A percentile compares a stretch with the other conserved stretches of the same genome.
Evolutionary conservation across 1,284 basidiomycete species (phyloP).

Genomic region (Cutaneotrichosporon sp.): DNA sequence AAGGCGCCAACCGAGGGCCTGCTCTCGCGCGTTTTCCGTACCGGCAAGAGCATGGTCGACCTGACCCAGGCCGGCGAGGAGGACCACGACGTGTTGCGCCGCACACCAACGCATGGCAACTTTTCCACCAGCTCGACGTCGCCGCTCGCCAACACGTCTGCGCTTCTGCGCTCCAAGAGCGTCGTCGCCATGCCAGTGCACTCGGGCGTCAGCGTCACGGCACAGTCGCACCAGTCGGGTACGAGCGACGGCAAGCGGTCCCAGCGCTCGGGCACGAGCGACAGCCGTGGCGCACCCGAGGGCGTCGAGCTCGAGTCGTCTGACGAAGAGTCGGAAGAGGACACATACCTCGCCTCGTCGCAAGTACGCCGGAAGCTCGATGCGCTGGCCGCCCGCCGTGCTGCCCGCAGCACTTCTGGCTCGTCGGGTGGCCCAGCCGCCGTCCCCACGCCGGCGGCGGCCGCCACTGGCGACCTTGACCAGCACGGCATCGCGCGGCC

Average conservation of each 20-base stretch:
- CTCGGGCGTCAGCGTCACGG: slow-evolving; percentile 39
- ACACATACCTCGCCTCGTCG: slow-evolving; percentile 35
- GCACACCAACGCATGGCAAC: slow-evolving; percentile 32
- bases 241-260: slow-evolving; percentile 4
- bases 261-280: background rate
- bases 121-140: slow-evolving; percentile 25
- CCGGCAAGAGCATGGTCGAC: slow-evolving; percentile 44
- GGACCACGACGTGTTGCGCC: slow-evolving; percentile 17
- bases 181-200: slow-evolving; percentile 42
- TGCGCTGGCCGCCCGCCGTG: slow-evolving; percentile 24
- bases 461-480: slow-evolving; percentile 15
- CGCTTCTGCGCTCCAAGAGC: slow-evolving; percentile 38
- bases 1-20: slow-evolving; percentile 22
- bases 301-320: slow-evolving; percentile 33
- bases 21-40: slow-evolving; percentile 36
- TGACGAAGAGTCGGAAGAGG: slow-evolving; percentile 34
- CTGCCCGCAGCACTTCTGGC: background rate
- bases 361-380: slow-evolving; percentile 34
- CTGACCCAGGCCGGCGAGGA: slow-evolving; percentile 15
- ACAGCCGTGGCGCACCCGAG: slow-evolving; percentile 5
- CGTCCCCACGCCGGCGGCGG: background rate
- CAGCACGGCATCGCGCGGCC: slow-evolving; percentile 31
- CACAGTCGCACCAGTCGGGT: slow-evolving; percentile 11
- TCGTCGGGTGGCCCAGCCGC: background rate
- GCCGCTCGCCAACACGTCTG: slow-evolving; percentile 18